A percentile compares a stretch with the other conserved stretches of the same genome.
These are phyloP conservation scores for Pseudodiploospora longispora DNA, from an alignment of 2,329 filamentous ascomycete species.

Conservation along the genomic window DNA sequence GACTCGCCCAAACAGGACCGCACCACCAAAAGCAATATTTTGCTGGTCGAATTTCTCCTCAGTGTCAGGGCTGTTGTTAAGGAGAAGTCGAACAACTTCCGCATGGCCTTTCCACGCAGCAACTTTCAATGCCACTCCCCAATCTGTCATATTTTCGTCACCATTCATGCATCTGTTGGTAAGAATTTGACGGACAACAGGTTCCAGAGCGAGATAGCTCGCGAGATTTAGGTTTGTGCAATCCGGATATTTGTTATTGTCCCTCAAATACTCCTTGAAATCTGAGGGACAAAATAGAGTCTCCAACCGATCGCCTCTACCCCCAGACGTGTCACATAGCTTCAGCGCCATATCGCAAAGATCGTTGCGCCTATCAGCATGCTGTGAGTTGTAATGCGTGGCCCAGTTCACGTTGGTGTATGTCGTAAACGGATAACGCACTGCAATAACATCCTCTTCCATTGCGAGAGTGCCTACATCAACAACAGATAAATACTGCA, in stretches of 20 bases:
- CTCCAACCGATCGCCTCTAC: background rate
- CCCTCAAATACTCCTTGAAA: background rate
- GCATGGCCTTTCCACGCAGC: background rate
- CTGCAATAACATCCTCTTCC: background rate
- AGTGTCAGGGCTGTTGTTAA: background rate
- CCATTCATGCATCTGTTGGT: background rate
- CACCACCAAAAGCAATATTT: background rate
- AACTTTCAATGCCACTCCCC: background rate
- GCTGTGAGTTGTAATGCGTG: background rate
- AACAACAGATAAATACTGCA: background rate
- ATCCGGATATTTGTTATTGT: background rate
- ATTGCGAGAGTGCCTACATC: background rate
- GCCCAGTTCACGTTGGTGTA: background rate
- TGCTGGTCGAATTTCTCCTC: background rate
- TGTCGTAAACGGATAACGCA: background rate
- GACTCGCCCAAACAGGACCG: background rate
- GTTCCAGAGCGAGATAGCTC: conserved; percentile 7
- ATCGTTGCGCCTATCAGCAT: background rate
- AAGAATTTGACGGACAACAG: background rate
- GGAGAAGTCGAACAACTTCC: background rate
- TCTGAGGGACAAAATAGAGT: background rate
- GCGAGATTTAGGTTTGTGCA: conserved; percentile 8
- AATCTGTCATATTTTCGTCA: background rate
- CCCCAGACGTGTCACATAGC: background rate
- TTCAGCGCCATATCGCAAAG: background rate